Evolutionary conservation across 768 basidiomycete genomes (phyloP).

Genomic region (Mycena indigotica): DNA sequence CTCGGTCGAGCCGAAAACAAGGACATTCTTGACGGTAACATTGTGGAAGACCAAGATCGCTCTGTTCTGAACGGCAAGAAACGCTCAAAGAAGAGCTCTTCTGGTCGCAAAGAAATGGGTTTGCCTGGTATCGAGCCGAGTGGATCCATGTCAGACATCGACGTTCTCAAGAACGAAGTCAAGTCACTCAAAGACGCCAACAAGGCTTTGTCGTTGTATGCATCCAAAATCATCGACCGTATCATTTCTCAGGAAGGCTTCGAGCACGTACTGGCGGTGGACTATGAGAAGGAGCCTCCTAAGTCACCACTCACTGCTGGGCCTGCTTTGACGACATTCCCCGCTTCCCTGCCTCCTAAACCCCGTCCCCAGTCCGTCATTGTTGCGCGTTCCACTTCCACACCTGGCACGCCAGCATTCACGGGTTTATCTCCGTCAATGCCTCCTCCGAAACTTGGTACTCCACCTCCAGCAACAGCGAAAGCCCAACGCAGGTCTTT

Average conservation of each 20-base stretch:
- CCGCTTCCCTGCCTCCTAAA: slow-evolving; percentile 40
- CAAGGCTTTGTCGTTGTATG: slow-evolving; percentile 92
- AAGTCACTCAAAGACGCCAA: slow-evolving; percentile 94
- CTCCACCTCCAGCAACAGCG: slow-evolving; percentile 27
- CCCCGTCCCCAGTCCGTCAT: slow-evolving; percentile 65
- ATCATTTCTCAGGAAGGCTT: slow-evolving; percentile 97
- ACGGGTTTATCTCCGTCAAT: slow-evolving; percentile 26
- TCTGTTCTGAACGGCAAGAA: slow-evolving; percentile 50
- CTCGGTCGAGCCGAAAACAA: slow-evolving; percentile 91
- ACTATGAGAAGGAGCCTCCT: slow-evolving; percentile 70
- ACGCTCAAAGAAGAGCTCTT: slow-evolving; percentile 49
- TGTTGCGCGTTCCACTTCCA: slow-evolving; percentile 45
- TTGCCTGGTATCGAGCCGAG: slow-evolving; percentile 47
- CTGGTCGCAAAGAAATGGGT: slow-evolving; percentile 40
- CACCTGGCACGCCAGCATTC: slow-evolving; percentile 27
- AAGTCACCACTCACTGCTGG: slow-evolving; percentile 40
- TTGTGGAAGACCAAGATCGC: slow-evolving; percentile 54
- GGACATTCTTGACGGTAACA: slow-evolving; percentile 65
- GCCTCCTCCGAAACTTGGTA: slow-evolving; percentile 24
- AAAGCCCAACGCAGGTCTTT: slow-evolving; percentile 71
- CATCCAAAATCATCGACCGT: slow-evolving; percentile 96
- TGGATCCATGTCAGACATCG: slow-evolving; percentile 58
- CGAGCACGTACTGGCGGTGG: slow-evolving; percentile 93
- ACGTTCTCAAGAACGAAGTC: slow-evolving; percentile 81
- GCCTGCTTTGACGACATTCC: slow-evolving; percentile 32